A percentile compares a stretch with the other conserved stretches of the same genome.
phyloP scores from a whole-genome alignment of 164 flowering plant species.

The Liquidambar formosana region DNA sequence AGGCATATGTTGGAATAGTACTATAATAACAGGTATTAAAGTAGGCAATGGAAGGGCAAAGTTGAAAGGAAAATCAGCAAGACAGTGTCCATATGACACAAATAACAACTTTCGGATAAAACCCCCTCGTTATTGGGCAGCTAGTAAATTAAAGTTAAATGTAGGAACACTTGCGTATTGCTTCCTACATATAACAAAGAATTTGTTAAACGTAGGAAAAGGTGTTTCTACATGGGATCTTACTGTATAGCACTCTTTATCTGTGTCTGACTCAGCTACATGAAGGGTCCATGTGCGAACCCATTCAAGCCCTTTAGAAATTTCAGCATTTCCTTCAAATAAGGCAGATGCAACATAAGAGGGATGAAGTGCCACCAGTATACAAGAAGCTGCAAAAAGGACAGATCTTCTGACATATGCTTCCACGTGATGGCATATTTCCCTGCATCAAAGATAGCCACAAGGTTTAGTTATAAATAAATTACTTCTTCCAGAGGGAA shows the following conservation, averaged over 20 bases:
- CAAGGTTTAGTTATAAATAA: background rate
- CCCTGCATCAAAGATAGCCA: conserved; percentile 46
- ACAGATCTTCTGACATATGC: conserved; percentile 87
- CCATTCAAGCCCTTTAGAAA: conserved; percentile 90
- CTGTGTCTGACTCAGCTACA: conserved; percentile 77
- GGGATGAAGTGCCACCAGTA: conserved; percentile 83
- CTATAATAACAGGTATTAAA: too few relatives aligned
- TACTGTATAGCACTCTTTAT: conserved; percentile 83
- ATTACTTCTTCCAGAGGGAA: background rate
- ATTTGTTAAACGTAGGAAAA: too few relatives aligned
- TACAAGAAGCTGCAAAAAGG: conserved; percentile 82
- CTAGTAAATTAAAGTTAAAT: too few relatives aligned
- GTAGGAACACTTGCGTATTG: too few relatives aligned
- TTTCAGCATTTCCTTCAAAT: conserved; percentile 67
- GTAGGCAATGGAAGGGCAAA: too few relatives aligned
- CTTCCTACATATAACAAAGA: too few relatives aligned
- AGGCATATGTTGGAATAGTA: too few relatives aligned
- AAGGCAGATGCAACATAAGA: conserved; percentile 77
- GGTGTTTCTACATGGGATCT: too few relatives aligned
- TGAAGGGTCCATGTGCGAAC: conserved; percentile 82
- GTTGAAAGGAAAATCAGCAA: too few relatives aligned
- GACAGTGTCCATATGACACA: too few relatives aligned
- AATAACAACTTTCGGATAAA: too few relatives aligned
- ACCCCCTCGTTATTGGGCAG: too few relatives aligned
- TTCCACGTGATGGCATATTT: conserved; percentile 70